These are phyloP conservation scores for Rhizophagus sp. DNA, from an alignment of 192 early-diverging fungal genomes.

Conservation along the genomic window DNA sequence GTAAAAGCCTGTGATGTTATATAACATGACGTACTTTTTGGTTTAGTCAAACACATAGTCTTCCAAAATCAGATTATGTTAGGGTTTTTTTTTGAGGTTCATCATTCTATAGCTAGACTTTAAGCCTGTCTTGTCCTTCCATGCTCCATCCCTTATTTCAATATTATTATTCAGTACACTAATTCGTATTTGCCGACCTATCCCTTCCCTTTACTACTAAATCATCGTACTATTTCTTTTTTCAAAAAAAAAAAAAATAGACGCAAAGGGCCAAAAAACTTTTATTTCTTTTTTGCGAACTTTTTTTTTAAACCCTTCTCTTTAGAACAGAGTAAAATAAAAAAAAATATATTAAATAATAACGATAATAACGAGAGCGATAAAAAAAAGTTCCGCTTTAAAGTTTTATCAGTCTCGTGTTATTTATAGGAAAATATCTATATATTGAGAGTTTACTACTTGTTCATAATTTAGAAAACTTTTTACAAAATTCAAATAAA, in stretches of 20 bases:
- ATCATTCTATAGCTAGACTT: neutral
- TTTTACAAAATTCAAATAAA: no score
- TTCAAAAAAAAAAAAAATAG: neutral
- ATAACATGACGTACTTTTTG: neutral
- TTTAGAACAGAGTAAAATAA: no score
- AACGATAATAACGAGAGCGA: no score
- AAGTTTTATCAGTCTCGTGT: no score
- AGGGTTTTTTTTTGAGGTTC: neutral
- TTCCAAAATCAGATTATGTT: neutral
- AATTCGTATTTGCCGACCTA: neutral
- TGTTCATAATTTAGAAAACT: no score
- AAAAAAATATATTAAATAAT: no score
- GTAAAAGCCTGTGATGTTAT: neutral
- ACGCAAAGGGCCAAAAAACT: neutral
- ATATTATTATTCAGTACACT: neutral
- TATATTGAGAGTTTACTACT: no score
- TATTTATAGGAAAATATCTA: no score
- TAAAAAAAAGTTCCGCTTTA: no score
- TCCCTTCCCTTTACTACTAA: neutral
- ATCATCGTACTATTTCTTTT: neutral
- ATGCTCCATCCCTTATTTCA: neutral
- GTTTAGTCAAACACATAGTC: neutral
- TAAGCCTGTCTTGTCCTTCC: neutral
- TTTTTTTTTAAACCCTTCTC: neutral
- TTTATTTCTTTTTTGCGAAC: neutral